phyloP scores from a whole-genome alignment of 2,329 filamentous ascomycete genomes.

The Penicillium sp. region DNA sequence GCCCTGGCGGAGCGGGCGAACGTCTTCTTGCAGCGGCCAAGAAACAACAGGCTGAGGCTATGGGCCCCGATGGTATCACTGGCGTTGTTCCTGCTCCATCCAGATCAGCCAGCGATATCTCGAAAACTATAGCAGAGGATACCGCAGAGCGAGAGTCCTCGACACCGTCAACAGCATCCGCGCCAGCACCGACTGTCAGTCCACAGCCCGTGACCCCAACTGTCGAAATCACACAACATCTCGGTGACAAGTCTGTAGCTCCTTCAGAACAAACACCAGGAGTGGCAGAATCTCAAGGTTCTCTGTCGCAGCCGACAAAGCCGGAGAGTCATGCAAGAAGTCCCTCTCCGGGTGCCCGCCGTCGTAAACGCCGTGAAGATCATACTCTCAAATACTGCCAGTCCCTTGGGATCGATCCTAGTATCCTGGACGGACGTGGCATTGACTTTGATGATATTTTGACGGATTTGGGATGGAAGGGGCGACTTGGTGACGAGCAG shows the following conservation, averaged over 20 bases:
- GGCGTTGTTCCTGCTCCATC: conserved; percentile 80
- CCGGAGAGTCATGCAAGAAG: conserved; percentile 37
- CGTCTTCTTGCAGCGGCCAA: conserved; percentile 65
- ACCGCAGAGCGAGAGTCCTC: conserved; percentile 36
- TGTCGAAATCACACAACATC: conserved; percentile 45
- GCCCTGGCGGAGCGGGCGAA: conserved; percentile 83
- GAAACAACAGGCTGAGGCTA: conserved; percentile 59
- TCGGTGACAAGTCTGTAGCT: conserved; percentile 32
- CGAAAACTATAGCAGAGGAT: conserved; percentile 35
- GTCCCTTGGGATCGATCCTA: conserved; percentile 75
- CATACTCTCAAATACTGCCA: conserved; percentile 80
- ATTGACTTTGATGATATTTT: conserved; percentile 81
- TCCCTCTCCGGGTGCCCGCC: conserved; percentile 48
- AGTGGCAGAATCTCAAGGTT: conserved; percentile 29
- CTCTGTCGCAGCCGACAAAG: conserved; percentile 28
- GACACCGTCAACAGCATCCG: conserved; percentile 30
- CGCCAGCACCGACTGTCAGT: conserved; percentile 21
- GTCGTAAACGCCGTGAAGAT: conserved; percentile 67
- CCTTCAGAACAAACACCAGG: conserved; percentile 31
- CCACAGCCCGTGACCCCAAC: conserved; percentile 35
- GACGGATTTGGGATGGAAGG: conserved; percentile 87
- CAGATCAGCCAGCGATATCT: conserved; percentile 47
- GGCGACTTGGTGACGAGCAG: conserved; percentile 72
- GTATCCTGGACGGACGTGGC: conserved; percentile 73
- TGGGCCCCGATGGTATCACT: conserved; percentile 86